Percentiles rank a stretch among this genome's conserved stretches.
Conservation (phyloP, 2,329 filamentous ascomycete genomes). For the Metarhizium anisopliae region DNA sequence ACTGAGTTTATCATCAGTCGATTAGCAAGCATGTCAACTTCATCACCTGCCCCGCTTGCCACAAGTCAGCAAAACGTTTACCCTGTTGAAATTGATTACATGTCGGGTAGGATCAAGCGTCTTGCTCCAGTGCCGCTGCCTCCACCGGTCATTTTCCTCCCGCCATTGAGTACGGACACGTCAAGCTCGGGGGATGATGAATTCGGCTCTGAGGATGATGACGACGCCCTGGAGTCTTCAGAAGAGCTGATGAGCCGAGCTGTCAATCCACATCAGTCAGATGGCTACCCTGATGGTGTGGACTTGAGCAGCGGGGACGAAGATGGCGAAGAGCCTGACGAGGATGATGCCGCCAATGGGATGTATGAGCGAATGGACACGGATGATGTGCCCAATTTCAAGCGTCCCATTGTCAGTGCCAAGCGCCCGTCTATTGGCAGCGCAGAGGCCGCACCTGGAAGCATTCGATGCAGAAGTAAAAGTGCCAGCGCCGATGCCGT, state of each 20-base stretch:
- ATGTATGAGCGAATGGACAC: slow-evolving; percentile 19
- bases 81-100: slow-evolving; percentile 35
- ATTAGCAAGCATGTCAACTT: slow-evolving; percentile 32
- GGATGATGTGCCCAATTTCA: slow-evolving; percentile 2
- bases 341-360: slow-evolving; percentile 18
- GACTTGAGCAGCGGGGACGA: slow-evolving; percentile 33
- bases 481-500: slow-evolving; percentile 19
- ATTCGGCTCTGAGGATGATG: slow-evolving; percentile 17
- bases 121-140: slow-evolving; percentile 41
- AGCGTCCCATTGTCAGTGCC: neutral
- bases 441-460: slow-evolving; percentile 23
- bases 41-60: slow-evolving; percentile 19
- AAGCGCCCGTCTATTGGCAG: slow-evolving; percentile 19
- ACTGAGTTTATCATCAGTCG: slow-evolving; percentile 33
- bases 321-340: slow-evolving; percentile 30
- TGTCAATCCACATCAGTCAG: slow-evolving; percentile 29
- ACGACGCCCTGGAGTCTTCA: slow-evolving; percentile 19
- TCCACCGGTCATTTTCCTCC: slow-evolving; percentile 43
- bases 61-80: neutral
- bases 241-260: slow-evolving; percentile 23
- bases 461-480: slow-evolving; percentile 20
- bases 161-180: slow-evolving; percentile 34
- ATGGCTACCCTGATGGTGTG: slow-evolving; percentile 30
- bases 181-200: slow-evolving; percentile 24
- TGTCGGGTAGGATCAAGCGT: slow-evolving; percentile 31